Evolutionary conservation across 176 grass and related monocot species (phyloP), one percentile per base, ranked within the genome.

Genomic region (Oryza glaberrima): DNA sequence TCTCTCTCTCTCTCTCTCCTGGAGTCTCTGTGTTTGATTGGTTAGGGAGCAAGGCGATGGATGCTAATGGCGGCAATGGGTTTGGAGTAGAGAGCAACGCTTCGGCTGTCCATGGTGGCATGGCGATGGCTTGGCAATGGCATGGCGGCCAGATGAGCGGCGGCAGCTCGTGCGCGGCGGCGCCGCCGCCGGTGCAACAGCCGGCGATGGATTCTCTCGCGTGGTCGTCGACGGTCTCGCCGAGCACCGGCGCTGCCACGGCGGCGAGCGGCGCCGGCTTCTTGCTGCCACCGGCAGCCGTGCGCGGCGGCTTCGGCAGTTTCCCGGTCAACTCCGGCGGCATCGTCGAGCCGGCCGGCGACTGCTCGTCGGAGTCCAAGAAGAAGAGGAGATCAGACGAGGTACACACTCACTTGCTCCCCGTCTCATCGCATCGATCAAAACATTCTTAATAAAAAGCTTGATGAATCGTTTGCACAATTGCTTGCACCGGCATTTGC

Each of bases 261-360:
- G 49, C 63, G 23, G 30, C 13, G 22, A 67, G 63, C 49, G 83
- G 76, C 19, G 83, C 71, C 19, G 16, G 30, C 6, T 61, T 88
- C 68, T 79, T 83, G 20, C 78, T 66, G 17, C 78, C 60, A 34
- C 15, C 66, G 44, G 65, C 54, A 45, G 5, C 40, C 48, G 66
- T 81, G 67, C 45, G 35, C 43, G 25, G 16, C 71, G 70, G 69
- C 23, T 54, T 86, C 40, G 69, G 67, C 60, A 69, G 69, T 58
- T 88, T 91, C 46, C 49, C 77, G 1, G 41, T 85, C 15, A 85
- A 88, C 71, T 77, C 92, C 9, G 76, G 73, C 77, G 85, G 94
- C 83, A 80, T 92, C 49, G 90, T 92, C 64, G 82, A 90, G 43
- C 32, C 77, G 49, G 81, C 73, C 69, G 79, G 52, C 14, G 83